Evolutionary conservation across 768 basidiomycete species (phyloP), one percentile per base, ranked within the genome.

Genomic region (Mycena amicta): DNA sequence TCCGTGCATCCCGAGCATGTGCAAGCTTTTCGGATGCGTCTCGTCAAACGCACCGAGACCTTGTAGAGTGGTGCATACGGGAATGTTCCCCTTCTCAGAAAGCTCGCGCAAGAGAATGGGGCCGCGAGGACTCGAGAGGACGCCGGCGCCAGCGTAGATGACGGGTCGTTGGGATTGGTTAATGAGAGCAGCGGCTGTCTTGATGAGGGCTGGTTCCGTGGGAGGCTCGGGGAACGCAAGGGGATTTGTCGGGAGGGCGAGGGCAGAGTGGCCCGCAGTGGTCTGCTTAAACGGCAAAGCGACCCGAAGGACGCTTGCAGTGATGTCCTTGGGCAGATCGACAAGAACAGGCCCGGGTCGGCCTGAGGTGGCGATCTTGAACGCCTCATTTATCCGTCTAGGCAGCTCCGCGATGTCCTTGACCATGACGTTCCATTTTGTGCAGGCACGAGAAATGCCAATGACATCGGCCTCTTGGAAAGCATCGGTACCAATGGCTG

Each of bases 351-450:
- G 97, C 1, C 97, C 97, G 1, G 97, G 97, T 27, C 97, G 87
- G 1, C 97, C 97, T 5, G 94, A 92, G 1, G 93, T 95, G 15
- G 97, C 97, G 63, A 99, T 98, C 74, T 98, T 97, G 85, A 99
- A 98, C 0, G 97, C 97, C 73, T 99, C 97, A 71, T 98, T 98
- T 70, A 98, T 96, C 57, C 97, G 83, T 41, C 96, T 80, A 15
- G 97, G 97, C 2, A 98, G 82, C 74, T 98, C 97, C 13, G 91
- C 74, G 59, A 98, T 93, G 69, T 95, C 95, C 75, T 98, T 98
- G 52, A 98, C 93, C 95, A 98, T 96, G 60, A 99, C 96, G 70
- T 99, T 98, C 97, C 97, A 98, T 73, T 98, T 99, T 25, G 97
- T 98, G 78, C 97, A 99, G 66, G 89, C 88, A 51, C 96, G 83